Base-by-base conservation (phyloP, 352 stramenopile species). In the Blastocystis sp. region DNA sequence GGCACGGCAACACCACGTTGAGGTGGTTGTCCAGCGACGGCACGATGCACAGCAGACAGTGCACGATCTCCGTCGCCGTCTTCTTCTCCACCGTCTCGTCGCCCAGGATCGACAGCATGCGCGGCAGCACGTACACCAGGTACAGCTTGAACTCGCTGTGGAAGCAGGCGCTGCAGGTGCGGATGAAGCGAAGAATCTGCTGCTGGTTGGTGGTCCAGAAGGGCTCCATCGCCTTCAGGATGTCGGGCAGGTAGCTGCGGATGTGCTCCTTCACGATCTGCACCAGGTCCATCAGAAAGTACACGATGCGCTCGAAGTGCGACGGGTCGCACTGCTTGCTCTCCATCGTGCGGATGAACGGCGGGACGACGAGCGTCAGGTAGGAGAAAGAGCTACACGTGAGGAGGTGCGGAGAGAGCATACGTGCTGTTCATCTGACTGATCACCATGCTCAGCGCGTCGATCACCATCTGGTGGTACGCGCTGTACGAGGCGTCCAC, bases 401-500 rank as follows among this genome's bases (percentile, higher is more conserved):
- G 0, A 99, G 92, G 62, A 94, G 96, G 90, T 98, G 97, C 93
- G 41, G 10, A 62, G 21, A 35, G 19, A n/a, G 19, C n/a, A 62
- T 3, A 81, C 74, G 74, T 50, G 13, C 16, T 67, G 29, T 69
- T 85, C 50, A 41, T 37, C n/a, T 67, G 29, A 26, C 51, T 67
- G 10, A 99, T 99, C 80, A 99, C 98, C 78, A 98, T 98, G 93
- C 98, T 98, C 37, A 99, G 95, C 26, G 97, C 96, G 82, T 99
- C 97, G 80, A 98, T 98, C 29, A 98, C 96, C 81, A 97, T 97
- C 33, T 96, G 94, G 91, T 99, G 97, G 88, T 99, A 96, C 35
- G 95, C 95, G 74, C 95, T 95, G 12, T 99, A 92, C 12, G 95
- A 98, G 16, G 95, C 93, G 90, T 99, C 96, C 45, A 96, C 95